A percentile compares a stretch with the other conserved stretches of the same genome.
phyloP scores from a whole-genome alignment of 2,329 filamentous ascomycete species.

The Fonsecaea multimorphosa region DNA sequence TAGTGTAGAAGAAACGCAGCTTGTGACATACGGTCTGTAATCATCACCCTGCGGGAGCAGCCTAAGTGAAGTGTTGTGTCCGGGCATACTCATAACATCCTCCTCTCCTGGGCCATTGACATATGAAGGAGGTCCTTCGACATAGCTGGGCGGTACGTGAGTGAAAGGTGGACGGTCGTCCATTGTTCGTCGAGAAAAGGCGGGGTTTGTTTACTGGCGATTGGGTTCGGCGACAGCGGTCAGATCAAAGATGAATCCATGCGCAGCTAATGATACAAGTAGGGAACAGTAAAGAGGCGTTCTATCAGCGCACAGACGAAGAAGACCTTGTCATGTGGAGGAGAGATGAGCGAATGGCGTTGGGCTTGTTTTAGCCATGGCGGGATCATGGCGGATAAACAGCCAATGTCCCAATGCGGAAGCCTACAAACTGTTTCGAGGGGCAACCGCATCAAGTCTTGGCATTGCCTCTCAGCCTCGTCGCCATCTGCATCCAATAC shows the following conservation, averaged over 20 bases:
- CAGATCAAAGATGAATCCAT: slow-evolving; percentile 31
- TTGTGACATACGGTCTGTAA: slow-evolving; percentile 49
- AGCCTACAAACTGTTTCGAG: slow-evolving; percentile 3
- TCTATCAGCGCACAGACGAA: slow-evolving; percentile 1
- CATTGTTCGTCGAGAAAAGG: slow-evolving; percentile 26
- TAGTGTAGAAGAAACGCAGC: slow-evolving; percentile 31
- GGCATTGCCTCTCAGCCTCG: not conserved
- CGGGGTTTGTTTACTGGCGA: slow-evolving; percentile 30
- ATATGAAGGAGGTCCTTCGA: slow-evolving; percentile 54
- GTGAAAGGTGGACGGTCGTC: slow-evolving; percentile 37
- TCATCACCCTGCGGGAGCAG: slow-evolving; percentile 51
- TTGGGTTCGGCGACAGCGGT: slow-evolving; percentile 10
- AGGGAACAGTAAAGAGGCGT: not conserved
- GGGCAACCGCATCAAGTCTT: not conserved
- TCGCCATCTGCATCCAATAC: not conserved
- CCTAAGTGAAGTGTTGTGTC: slow-evolving; percentile 52
- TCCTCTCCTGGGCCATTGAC: slow-evolving; percentile 42
- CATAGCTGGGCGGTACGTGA: slow-evolving; percentile 45
- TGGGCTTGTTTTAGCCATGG: not conserved
- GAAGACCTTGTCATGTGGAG: slow-evolving; percentile 24
- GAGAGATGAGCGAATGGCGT: not conserved
- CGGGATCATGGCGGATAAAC: not conserved
- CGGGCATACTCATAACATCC: slow-evolving; percentile 42
- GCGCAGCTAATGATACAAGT: slow-evolving; percentile 11
- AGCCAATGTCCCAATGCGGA: not conserved